Base-by-base conservation (phyloP, 768 basidiomycete species). In the Amylocystis lapponica region DNA sequence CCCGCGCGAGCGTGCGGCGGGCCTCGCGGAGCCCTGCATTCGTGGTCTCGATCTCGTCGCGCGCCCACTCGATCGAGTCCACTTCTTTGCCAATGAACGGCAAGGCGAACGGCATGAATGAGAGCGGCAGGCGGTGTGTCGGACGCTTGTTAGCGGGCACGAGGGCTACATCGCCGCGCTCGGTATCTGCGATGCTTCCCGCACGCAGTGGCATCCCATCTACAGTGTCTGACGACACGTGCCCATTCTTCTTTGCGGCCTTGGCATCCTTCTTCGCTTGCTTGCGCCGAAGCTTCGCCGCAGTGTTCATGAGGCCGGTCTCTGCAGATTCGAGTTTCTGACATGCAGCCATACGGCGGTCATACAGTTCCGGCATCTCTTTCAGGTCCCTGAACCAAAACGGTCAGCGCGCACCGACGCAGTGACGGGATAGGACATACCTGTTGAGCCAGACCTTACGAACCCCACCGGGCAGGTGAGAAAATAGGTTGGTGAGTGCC, bases 401-500 rank as follows among this genome's bases (percentile, higher is more conserved):
- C n/a, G 11, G 35, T 36, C 35, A 36, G n/a, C 35, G 4, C 12
- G 5, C 9, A 14, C 17, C 1, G 34, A 34, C 32, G n/a, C 9
- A 12, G 11, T 16, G 8, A 23, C 22, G 6, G 4, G 5, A 8
- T 17, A 21, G 23, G n/a, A 45, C 74, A 31, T 45, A 83, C 81
- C 87, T 75, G 61, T 93, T 95, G 29, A 98, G 73, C 93, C 95
- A 99, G 27, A 99, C 80, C 50, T 80, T 78, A 58, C 81, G 83
- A 7, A 94, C 86, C 13, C 94, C 94, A 9, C 94, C 94, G 0
- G 96, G 95, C 3, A 97, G 73, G 44, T 78, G 75, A n/a, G 76
- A 74, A 63, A 89, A 95, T 10, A 95, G 64, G 37, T 76, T 69
- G 32, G 61, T 66, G 22, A 96, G 70, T 3, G 79, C 80, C 6